Evolutionary conservation across 164 flowering plant genomes (phyloP).

Genomic region (Dillenia suffruticosa): DNA sequence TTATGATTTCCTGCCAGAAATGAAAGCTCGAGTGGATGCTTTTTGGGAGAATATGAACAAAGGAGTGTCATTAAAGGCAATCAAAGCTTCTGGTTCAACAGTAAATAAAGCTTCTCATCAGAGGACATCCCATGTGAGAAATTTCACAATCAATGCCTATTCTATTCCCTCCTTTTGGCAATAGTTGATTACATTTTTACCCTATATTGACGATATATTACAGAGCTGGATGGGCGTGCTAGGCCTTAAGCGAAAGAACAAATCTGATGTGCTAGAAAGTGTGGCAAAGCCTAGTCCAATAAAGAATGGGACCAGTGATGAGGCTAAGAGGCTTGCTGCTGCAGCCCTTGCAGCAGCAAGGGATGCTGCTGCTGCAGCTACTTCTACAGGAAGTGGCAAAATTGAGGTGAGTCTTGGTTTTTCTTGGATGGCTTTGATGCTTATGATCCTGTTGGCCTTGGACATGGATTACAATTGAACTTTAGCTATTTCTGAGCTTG

Average conservation of each 20-base stretch:
- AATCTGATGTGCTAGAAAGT: slow-evolving; percentile 15
- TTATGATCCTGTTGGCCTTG: too few relatives aligned
- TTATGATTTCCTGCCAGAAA: slow-evolving; percentile 32
- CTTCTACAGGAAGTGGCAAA: slow-evolving; percentile 55
- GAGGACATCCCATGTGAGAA: slow-evolving; percentile 38
- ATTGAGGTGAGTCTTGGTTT: slow-evolving; percentile 51
- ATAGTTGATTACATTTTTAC: background rate
- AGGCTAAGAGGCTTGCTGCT: slow-evolving; percentile 76
- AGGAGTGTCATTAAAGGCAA: slow-evolving; percentile 40
- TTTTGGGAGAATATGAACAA: slow-evolving; percentile 89
- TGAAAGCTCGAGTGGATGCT: slow-evolving; percentile 68
- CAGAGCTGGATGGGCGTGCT: slow-evolving; percentile 77
- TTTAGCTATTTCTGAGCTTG: too few relatives aligned
- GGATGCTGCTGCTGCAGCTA: slow-evolving; percentile 45
- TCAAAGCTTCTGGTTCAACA: slow-evolving; percentile 30
- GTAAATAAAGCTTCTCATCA: slow-evolving; percentile 24
- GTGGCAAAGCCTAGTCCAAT: slow-evolving; percentile 20
- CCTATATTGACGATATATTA: slow-evolving; percentile 1
- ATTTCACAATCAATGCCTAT: background rate
- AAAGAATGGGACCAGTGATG: slow-evolving; percentile 51
- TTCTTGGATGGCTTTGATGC: background rate
- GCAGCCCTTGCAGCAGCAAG: slow-evolving; percentile 81
- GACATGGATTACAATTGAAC: too few relatives aligned
- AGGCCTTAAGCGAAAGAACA: slow-evolving; percentile 53
- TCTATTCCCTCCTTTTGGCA: background rate